Conservation (phyloP, 2,329 filamentous ascomycete species). For the Pestalotiopsis sp. region DNA sequence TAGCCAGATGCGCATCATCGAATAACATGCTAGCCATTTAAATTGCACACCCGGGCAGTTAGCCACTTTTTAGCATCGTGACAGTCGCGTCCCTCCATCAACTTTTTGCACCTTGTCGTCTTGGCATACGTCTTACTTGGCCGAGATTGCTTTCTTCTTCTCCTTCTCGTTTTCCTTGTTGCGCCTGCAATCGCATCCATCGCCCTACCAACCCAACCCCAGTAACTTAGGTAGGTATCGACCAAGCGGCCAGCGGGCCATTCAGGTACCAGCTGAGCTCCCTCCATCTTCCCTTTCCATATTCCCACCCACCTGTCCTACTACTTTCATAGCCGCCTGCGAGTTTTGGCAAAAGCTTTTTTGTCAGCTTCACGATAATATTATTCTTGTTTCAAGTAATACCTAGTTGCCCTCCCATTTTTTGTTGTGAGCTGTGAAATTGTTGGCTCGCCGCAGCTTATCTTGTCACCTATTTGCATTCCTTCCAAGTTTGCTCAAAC, state of each 20-base stretch:
- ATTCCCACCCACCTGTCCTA: neutral
- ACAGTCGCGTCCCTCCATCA: conserved; percentile 3
- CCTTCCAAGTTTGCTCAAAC: neutral
- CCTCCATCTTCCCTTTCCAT: neutral
- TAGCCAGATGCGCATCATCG: neutral
- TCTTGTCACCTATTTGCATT: neutral
- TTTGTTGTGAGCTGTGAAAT: neutral
- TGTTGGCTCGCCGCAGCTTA: neutral
- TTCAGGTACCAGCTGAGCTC: neutral
- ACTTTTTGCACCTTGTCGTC: conserved; percentile 5
- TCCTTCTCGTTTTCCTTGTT: neutral
- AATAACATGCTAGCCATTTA: conserved; percentile 1
- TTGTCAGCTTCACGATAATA: neutral
- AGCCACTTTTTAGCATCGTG: conserved; percentile 3
- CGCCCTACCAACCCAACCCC: conserved; percentile 9
- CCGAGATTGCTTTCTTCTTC: neutral
- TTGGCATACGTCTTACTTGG: conserved; percentile 13
- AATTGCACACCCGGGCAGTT: conserved; percentile 3
- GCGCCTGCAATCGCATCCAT: neutral
- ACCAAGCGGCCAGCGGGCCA: neutral
- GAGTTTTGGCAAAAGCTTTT: neutral
- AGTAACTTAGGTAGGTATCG: neutral
- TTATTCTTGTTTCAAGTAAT: neutral
- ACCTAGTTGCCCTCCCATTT: neutral
- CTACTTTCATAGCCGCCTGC: neutral